Conservation (phyloP, 1,139 yeast genomes). For the Ogataea hybrid region DNA sequence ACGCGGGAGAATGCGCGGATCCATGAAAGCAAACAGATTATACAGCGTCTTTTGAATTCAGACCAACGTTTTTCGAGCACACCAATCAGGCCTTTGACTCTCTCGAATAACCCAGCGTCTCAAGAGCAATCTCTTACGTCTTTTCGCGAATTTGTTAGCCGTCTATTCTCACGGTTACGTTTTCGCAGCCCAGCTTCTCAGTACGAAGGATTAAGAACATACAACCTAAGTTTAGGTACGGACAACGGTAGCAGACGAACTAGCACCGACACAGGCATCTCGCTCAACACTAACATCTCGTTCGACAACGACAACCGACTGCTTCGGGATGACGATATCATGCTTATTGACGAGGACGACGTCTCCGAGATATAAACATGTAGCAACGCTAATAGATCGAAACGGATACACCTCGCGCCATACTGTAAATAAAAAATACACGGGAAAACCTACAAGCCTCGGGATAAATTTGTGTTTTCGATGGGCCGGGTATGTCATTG, state of each 20-base stretch:
- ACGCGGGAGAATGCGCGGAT: slow-evolving; percentile 21
- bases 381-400: background rate
- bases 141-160: background rate
- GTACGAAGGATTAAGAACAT: slow-evolving; percentile 22
- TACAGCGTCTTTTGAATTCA: slow-evolving; percentile 22
- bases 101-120: slow-evolving; percentile 7
- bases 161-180: slow-evolving; percentile 5
- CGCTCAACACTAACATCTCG: slow-evolving; percentile 20
- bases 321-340: slow-evolving; percentile 28
- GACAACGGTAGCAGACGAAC: slow-evolving; percentile 14
- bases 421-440: background rate
- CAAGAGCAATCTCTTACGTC: background rate
- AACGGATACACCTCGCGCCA: slow-evolving; percentile 8
- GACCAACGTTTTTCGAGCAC: slow-evolving; percentile 8
- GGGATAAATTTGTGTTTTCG: background rate
- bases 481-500: background rate
- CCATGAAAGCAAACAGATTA: slow-evolving; percentile 28
- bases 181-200: background rate
- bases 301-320: slow-evolving; percentile 29
- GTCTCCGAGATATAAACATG: slow-evolving; percentile 1
- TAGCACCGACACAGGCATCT: slow-evolving; percentile 25
- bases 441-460: slow-evolving; percentile 1
- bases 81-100: slow-evolving; percentile 16
- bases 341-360: slow-evolving; percentile 25
- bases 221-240: slow-evolving; percentile 18